Base-by-base conservation (phyloP, 2,329 filamentous ascomycete genomes). In the Talaromyces sp. region DNA sequence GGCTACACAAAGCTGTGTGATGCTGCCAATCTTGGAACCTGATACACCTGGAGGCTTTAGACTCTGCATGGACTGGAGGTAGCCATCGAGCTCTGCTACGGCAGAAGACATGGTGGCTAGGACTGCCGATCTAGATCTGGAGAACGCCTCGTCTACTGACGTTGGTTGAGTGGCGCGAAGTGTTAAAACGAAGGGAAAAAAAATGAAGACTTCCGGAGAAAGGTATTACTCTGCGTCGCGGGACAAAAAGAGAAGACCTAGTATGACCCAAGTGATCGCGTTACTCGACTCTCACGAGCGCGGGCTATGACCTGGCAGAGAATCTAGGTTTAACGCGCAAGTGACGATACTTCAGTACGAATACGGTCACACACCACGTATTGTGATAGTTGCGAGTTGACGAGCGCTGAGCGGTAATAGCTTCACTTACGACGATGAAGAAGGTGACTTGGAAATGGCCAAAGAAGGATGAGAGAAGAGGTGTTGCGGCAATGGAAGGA, bases 11-110 rank as follows among this genome's bases (percentile, higher is more conserved):
- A 98, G 87, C 33, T 86, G 83, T 21, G 93, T 98, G 78, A 99
- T 87, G 75, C 87, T 87, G 70, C 86, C 86, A 77, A 99, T 96
- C 79, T 95, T 93, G 69, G 91, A 92, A 70, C 92, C 93, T 66
- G 93, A 96, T 64, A 97, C 92, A 75, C 95, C 95, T 60, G 95
- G 95, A 50, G 95, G 89, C 80, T 96, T 98, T 73, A 97, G 83
- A 69, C 85, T 84, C 72, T 93, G 89, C 88, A 99, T 93, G 73
- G 90, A 93, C 82, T 95, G 91, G 75, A 99, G 86, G 78, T 90
- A 89, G 72, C 87, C 84, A 80, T 96, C 93, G 80, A 99, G 82
- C 77, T 98, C 93, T 81, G 90, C 87, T 85, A 96, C 89, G 79
- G 91, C 87, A 75, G 91, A 89, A 77, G 89, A 87, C 87, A 92